These are phyloP conservation scores for Ocimum tenuiflorum DNA, from an alignment of 257 asterid genomes.

Conservation along the genomic window DNA sequence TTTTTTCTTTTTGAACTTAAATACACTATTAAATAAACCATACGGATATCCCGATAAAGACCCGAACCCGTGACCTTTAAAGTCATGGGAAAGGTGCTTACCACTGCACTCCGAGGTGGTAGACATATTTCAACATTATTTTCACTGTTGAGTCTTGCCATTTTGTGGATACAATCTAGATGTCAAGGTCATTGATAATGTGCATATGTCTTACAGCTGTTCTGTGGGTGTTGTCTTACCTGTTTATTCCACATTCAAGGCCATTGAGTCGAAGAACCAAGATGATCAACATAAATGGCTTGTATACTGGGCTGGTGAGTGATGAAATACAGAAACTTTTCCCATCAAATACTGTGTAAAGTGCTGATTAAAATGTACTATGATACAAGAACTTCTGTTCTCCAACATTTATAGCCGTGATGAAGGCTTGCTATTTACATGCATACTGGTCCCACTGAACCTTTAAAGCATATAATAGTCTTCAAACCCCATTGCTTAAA, in stretches of 20 bases:
- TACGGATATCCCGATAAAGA: too few species aligned
- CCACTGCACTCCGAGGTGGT: too few species aligned
- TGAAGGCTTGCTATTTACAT: neutral
- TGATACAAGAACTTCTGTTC: neutral
- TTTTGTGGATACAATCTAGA: neutral
- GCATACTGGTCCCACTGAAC: neutral
- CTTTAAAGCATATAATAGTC: too few species aligned
- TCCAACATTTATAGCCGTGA: neutral
- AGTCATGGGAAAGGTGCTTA: too few species aligned
- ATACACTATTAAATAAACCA: too few species aligned
- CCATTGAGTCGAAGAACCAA: conserved; percentile 65
- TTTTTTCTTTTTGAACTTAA: too few species aligned
- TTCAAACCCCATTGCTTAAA: too few species aligned
- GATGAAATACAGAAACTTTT: neutral
- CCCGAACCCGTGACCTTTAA: too few species aligned
- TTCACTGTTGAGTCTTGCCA: neutral
- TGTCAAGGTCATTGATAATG: too few species aligned
- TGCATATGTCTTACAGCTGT: conserved; percentile 59
- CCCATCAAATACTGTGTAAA: too few species aligned
- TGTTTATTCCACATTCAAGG: conserved; percentile 91
- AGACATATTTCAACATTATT: too few species aligned
- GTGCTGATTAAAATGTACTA: too few species aligned
- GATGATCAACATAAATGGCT: conserved; percentile 83
- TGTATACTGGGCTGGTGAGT: conserved; percentile 92
- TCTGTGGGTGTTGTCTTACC: conserved; percentile 85